phyloP scores from a whole-genome alignment of 768 basidiomycete species.

The Amanita exitialis region DNA sequence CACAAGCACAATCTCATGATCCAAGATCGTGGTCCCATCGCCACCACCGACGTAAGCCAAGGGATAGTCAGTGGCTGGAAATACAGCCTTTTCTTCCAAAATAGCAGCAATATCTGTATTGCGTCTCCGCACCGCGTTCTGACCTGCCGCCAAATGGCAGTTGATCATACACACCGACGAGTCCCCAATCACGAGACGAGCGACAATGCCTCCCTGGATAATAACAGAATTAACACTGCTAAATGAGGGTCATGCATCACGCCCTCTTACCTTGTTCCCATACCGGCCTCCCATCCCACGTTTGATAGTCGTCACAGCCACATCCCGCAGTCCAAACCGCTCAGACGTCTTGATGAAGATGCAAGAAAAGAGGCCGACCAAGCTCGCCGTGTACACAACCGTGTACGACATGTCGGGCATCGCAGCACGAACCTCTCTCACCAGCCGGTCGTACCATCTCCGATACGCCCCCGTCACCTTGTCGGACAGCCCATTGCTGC shows the following conservation, averaged over 20 bases:
- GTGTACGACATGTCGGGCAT: conserved; percentile 77
- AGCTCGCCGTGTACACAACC: conserved; percentile 73
- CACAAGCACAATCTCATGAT: conserved; percentile 92
- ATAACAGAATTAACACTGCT: background rate
- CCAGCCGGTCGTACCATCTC: conserved; percentile 78
- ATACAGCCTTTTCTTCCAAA: conserved; percentile 70
- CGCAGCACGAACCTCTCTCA: conserved; percentile 58
- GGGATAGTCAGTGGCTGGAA: conserved; percentile 45
- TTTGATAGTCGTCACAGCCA: conserved; percentile 76
- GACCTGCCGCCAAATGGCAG: conserved; percentile 95
- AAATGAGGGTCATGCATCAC: conserved; percentile 10
- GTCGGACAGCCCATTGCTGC: conserved; percentile 47
- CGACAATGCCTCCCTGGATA: conserved; percentile 77
- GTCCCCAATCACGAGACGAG: conserved; percentile 83
- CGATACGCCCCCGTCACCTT: conserved; percentile 83
- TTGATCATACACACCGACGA: conserved; percentile 94
- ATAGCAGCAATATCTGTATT: conserved; percentile 86
- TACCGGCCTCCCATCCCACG: conserved; percentile 88
- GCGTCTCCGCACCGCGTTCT: conserved; percentile 68
- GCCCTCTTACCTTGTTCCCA: conserved; percentile 74
- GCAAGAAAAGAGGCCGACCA: conserved; percentile 82
- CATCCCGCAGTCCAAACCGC: conserved; percentile 48
- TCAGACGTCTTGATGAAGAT: conserved; percentile 66
- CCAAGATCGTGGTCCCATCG: conserved; percentile 85
- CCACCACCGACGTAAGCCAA: conserved; percentile 81